Evolutionary conservation across 2,329 filamentous ascomycete species (phyloP).

Genomic region (Juglanconis juglandina): DNA sequence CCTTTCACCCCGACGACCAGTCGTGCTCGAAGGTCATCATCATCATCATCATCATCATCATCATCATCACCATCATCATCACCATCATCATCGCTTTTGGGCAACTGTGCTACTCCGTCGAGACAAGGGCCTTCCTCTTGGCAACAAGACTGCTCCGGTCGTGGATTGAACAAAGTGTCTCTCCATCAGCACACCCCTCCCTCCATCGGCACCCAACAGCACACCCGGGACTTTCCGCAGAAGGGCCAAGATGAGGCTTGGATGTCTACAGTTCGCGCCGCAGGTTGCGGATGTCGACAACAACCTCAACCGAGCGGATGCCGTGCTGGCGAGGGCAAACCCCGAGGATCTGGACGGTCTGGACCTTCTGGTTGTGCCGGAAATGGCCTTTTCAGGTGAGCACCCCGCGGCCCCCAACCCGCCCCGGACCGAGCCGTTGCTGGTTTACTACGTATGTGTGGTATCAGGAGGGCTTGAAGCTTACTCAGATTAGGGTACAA

Average conservation of each 20-base stretch:
- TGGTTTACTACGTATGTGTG: not conserved
- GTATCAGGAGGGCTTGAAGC: not conserved
- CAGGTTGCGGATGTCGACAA: constrained; percentile 66
- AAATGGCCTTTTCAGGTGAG: constrained; percentile 71
- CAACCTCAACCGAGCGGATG: constrained; percentile 67
- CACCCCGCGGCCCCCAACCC: not conserved
- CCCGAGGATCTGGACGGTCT: constrained; percentile 58
- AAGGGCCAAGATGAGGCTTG: constrained; percentile 57
- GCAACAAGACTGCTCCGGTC: not conserved
- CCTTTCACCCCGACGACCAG: no score
- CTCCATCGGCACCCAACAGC: not conserved
- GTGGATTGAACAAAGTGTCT: not conserved
- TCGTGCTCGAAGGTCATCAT: no score
- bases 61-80: no score
- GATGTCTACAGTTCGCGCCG: constrained; percentile 69
- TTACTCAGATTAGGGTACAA: constrained; percentile 61
- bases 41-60: no score
- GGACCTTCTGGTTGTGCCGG: constrained; percentile 71
- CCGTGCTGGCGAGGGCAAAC: constrained; percentile 53
- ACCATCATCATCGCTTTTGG: not conserved
- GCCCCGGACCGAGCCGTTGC: not conserved
- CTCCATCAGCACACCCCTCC: not conserved
- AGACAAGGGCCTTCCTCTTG: not conserved
- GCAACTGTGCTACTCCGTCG: not conserved
- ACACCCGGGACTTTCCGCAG: not conserved